These are phyloP conservation scores for Dittrichia graveolens DNA, from an alignment of 129 eudicot genomes.

Conservation along the genomic window DNA sequence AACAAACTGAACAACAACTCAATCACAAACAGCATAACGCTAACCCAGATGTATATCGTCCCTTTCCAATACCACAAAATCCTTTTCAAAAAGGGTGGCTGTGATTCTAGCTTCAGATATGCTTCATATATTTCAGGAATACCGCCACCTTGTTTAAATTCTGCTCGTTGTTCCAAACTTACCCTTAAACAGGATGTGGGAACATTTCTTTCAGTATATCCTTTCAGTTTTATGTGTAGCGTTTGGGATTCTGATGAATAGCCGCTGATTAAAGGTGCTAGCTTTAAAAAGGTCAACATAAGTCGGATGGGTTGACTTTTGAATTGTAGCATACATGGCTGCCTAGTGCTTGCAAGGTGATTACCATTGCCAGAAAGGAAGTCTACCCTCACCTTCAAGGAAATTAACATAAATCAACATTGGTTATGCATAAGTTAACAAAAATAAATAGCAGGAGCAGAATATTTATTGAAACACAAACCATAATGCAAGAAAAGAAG, in stretches of 20 bases:
- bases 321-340: conserved; percentile 71
- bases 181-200: conserved; percentile 71
- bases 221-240: conserved; percentile 53
- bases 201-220: conserved; percentile 45
- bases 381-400: conserved; percentile 75
- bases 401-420: conserved; percentile 2
- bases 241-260: conserved; percentile 76
- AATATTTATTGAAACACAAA: too few species aligned
- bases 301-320: conserved; percentile 73
- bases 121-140: conserved; percentile 78
- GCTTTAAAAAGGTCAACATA: conserved; percentile 59
- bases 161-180: conserved; percentile 74
- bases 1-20: conserved; percentile 61
- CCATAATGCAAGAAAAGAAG: too few species aligned
- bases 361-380: conserved; percentile 58
- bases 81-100: conserved; percentile 73
- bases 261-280: conserved; percentile 73
- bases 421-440: neutral
- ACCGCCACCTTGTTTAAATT: conserved; percentile 58
- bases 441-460: too few species aligned
- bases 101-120: conserved; percentile 55
- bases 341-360: conserved; percentile 59
- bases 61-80: conserved; percentile 80
- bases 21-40: conserved; percentile 47
- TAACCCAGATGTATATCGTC: conserved; percentile 67